Percentiles rank a stretch among this genome's conserved stretches.
Conservation (phyloP, 2,329 filamentous ascomycete genomes). For the Metarhizium robertsii region DNA sequence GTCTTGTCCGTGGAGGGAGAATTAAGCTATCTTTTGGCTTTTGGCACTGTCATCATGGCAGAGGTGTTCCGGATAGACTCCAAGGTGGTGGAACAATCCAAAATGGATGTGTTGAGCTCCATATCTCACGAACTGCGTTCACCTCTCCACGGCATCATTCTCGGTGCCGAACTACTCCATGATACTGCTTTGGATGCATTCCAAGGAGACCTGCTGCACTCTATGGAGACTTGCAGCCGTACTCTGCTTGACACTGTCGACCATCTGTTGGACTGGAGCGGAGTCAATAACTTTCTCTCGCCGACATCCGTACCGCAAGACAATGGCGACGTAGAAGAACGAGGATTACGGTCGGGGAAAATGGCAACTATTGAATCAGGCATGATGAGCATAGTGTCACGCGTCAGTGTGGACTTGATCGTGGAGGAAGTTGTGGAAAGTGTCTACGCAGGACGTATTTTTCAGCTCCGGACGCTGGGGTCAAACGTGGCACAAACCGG, state of each 20-base stretch:
- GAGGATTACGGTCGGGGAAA: slow-evolving; percentile 6
- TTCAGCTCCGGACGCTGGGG: slow-evolving; percentile 12
- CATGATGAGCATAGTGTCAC: slow-evolving; percentile 11
- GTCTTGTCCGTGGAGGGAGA: slow-evolving; percentile 37
- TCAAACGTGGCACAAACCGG: neutral
- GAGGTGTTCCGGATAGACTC: slow-evolving; percentile 40
- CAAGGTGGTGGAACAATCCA: slow-evolving; percentile 33
- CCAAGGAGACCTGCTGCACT: slow-evolving; percentile 37
- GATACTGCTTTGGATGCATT: slow-evolving; percentile 38
- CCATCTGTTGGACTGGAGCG: slow-evolving; percentile 44
- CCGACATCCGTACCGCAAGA: slow-evolving; percentile 1
- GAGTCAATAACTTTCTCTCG: slow-evolving; percentile 34
- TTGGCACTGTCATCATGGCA: slow-evolving; percentile 45
- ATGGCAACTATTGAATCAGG: slow-evolving; percentile 6
- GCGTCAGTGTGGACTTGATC: slow-evolving; percentile 28
- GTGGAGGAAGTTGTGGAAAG: slow-evolving; percentile 38
- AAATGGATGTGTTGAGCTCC: slow-evolving; percentile 49
- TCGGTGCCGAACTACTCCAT: slow-evolving; percentile 41
- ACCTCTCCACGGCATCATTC: slow-evolving; percentile 50
- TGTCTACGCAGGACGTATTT: slow-evolving; percentile 35
- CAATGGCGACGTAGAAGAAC: slow-evolving; percentile 1
- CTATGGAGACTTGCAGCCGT: slow-evolving; percentile 40
- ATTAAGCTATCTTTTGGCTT: slow-evolving; percentile 40
- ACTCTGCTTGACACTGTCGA: slow-evolving; percentile 46
- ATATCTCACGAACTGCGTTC: slow-evolving; percentile 53